phyloP scores from a whole-genome alignment of 2,329 filamentous ascomycete species.

The Chaetomiaceae sp. region DNA sequence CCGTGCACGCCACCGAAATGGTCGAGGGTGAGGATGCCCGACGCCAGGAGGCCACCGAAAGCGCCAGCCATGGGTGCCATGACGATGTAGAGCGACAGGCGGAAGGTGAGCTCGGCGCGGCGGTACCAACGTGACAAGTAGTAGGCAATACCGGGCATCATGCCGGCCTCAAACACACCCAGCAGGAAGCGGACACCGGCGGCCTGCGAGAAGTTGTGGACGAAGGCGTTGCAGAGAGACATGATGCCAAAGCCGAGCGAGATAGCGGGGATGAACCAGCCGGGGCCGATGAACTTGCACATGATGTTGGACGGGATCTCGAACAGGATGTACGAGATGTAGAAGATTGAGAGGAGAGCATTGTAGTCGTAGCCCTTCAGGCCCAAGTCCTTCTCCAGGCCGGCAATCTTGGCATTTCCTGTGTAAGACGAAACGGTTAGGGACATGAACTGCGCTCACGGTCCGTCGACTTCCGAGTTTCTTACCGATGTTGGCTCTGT shows the following conservation, averaged over 20 bases:
- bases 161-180: conserved; percentile 58
- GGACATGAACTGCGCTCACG: neutral
- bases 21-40: conserved; percentile 55
- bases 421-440: neutral
- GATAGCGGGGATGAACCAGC: conserved; percentile 55
- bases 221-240: conserved; percentile 55
- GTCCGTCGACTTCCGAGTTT: neutral
- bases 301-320: conserved; percentile 57
- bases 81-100: conserved; percentile 57
- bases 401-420: conserved; percentile 55
- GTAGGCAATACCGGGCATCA: conserved; percentile 58
- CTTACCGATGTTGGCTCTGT: conserved; percentile 63
- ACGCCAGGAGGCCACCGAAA: conserved; percentile 59
- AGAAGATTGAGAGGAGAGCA: conserved; percentile 54
- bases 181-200: conserved; percentile 55
- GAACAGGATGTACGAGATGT: conserved; percentile 58
- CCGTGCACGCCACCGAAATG: conserved; percentile 49
- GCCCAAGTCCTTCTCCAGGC: conserved; percentile 49
- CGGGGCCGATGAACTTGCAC: conserved; percentile 59
- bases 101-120: conserved; percentile 56
- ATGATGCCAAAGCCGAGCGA: conserved; percentile 52
- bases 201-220: conserved; percentile 41
- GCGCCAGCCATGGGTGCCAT: conserved; percentile 60
- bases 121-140: conserved; percentile 60
- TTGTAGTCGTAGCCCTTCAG: conserved; percentile 58